Evolutionary conservation across 176 grass and related monocot species (phyloP).

Genomic region (Chloris gayana): DNA sequence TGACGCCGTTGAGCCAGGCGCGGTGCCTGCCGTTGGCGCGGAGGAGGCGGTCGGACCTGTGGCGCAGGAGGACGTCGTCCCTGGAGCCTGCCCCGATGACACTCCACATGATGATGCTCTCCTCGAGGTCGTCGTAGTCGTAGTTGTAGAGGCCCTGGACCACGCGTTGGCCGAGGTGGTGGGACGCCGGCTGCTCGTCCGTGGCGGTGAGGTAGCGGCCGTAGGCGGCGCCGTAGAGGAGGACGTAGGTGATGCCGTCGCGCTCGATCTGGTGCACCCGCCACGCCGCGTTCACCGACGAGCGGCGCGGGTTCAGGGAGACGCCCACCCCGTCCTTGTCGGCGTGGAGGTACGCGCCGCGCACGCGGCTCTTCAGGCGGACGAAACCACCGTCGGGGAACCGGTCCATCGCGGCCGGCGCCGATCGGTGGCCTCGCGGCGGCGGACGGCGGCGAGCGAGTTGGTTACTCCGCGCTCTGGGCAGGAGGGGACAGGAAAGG

Average conservation of each 20-base stretch:
- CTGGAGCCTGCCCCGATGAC: no score
- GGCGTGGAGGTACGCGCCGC: constrained; percentile 30
- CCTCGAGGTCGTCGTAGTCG: neutral
- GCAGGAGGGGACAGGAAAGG: neutral
- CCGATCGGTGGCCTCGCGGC: neutral
- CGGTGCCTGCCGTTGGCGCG: constrained; percentile 19
- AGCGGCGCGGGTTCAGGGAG: neutral
- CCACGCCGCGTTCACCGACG: constrained; percentile 7
- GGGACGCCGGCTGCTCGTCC: neutral
- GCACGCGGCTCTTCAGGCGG: neutral
- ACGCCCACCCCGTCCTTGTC: neutral
- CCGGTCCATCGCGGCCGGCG: neutral
- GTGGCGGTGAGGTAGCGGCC: constrained; percentile 33
- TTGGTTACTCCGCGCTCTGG: no score
- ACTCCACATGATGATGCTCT: neutral
- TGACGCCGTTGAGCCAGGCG: neutral
- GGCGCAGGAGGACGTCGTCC: neutral
- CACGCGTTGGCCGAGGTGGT: neutral
- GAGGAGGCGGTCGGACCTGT: neutral
- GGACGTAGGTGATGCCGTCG: neutral
- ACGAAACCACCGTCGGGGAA: neutral
- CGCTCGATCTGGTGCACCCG: neutral
- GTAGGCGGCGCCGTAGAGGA: constrained; percentile 35
- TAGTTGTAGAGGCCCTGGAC: neutral
- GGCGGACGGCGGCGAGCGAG: neutral